Evolutionary conservation across 176 grass and related monocot species (phyloP), one percentile per base, ranked within the genome.

Genomic region (Carex parvula): DNA sequence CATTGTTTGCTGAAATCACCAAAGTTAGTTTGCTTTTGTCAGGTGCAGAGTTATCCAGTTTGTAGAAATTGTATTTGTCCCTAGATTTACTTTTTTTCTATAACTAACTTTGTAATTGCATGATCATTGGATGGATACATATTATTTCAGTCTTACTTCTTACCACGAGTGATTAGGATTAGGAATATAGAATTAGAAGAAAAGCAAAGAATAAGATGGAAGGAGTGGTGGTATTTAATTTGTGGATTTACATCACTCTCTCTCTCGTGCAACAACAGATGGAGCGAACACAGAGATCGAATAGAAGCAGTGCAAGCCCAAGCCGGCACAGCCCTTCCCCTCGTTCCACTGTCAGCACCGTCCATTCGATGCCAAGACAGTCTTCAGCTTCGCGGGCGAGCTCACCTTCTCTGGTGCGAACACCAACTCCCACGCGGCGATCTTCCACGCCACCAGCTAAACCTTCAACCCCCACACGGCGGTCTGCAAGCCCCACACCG

Each of bases 241-340:
- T 32, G 15, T 76, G 4, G 50, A 55, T 11, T 56, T 16, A 30
- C 22, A 14, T 77, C 24, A 30, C 48, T 55, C 29, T 68, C 57
- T 64, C 42, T 50, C 85, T 78, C 81, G 22, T 87, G 63, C 15
- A 6, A 64, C 80, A n/a, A 66, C 85, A 95, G 89, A 87, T 84
- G 70, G 91, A 93, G 70, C 89, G 83, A 88, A 86, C 81, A 81
- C 89, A 91, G 79, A 90, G 89, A 78, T 81, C 89, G 75, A 86
- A 83, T 80, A 95, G 95, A 84, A 98, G 91, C 86, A 95, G 91
- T 83, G 89, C 92, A 56, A 98, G 92, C 70, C 92, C 92, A 73
- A 86, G 79, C 88, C 87, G 95, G 86, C 86, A 90, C 84, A 98
- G 95, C 59, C 80, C 83, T n/a, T 95, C 92, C 13, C 88, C 95